A percentile compares a stretch with the other conserved stretches of the same genome.
Evolutionary conservation across 257 asterid genomes (phyloP).

Genomic region (Solanum verrucosum): DNA sequence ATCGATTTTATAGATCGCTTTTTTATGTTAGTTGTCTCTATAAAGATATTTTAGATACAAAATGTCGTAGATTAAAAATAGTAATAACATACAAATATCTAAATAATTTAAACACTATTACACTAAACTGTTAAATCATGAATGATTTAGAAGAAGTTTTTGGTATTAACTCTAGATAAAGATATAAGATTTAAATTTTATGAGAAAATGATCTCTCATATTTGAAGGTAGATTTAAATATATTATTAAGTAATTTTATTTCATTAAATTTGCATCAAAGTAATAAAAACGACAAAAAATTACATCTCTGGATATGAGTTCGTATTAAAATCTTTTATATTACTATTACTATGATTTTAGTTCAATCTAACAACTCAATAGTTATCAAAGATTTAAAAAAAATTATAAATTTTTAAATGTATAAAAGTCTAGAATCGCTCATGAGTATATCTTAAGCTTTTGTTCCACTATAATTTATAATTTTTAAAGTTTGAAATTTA

Average conservation of each 20-base stretch:
- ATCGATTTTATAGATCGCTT: neutral
- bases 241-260: neutral
- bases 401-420: no score
- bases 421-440: no score
- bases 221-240: neutral
- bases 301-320: neutral
- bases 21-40: neutral
- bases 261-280: no score
- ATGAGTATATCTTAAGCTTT: no score
- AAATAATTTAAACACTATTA: no score
- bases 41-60: neutral
- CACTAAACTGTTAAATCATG: no score
- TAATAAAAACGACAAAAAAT: neutral
- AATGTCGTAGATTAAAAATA: neutral
- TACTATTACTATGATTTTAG: neutral
- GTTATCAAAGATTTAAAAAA: no score
- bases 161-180: no score
- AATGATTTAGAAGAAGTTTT: neutral
- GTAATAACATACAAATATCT: neutral
- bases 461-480: no score
- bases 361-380: neutral
- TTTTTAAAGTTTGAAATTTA: no score
- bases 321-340: neutral
- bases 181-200: no score
- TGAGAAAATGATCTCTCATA: no score